Base-by-base conservation (phyloP, 1,284 basidiomycete genomes). In the Pulveroboletus sp. region DNA sequence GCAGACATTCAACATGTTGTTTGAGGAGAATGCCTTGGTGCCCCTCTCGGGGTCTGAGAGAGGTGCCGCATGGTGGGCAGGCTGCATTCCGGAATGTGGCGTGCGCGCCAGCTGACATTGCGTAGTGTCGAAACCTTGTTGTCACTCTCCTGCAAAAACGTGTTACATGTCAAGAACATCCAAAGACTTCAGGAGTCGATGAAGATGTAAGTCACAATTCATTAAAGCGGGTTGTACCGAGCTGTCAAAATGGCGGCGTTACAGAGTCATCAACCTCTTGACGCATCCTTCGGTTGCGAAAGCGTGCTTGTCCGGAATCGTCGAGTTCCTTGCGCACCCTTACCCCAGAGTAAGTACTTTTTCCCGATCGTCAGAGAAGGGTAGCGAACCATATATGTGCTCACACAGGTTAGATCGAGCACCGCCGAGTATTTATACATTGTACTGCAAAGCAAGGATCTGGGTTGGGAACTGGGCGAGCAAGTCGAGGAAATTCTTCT, bases 341-440 rank as follows among this genome's bases (percentile, higher is more conserved):
- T 93, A 89, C 74, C 91, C 92, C 20, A 86, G 81, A 74, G 93
- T 94, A 62, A 69, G 78, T 71, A 25, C 56, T 25, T 50, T n/a
- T 64, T 39, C 28, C 47, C 51, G 54, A 54, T 59, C 56, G 31
- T 57, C 49, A 35, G 51, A 56, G 59, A 58, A 38, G 36, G 43
- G 11, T 18, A 38, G 28, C 48, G 51, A 59, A 54, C 39, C 39
- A 35, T 51, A 31, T 53, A 35, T 31, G 52, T 53, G 42, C 52
- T 28, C 52, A 31, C 22, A 11, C 66, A 95, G 92, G 78, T 95
- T 48, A 85, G 94, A 47, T 78, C 85, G 9, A 84, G 87, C 56
- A 84, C 91, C 0, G 91, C 92, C 3, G 94, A 96, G 70, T 83
- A 88, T 59, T 69, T 96, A 1, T 96, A 93, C 68, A 74, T 92